Evolutionary conservation across 2,329 filamentous ascomycete species (phyloP), one percentile per base, ranked within the genome.

Genomic region (Curvularia hawaiiensis): DNA sequence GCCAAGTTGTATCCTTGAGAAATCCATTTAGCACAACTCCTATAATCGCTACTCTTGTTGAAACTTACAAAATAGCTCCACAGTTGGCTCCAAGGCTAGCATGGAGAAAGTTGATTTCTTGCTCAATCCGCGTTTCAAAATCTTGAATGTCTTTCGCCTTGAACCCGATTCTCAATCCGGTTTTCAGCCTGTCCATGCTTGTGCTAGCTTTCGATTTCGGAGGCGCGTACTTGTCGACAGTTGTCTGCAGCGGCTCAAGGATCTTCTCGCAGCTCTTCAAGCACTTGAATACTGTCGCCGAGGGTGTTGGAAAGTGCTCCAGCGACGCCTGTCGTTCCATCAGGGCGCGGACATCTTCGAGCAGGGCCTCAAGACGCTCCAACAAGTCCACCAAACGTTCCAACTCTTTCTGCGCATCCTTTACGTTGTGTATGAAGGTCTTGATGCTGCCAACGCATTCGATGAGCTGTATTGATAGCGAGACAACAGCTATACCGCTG

Each of bases 401-500:
- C 16, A 65, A 38, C 46, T 67, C 61, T 49, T 61, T 58, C 6
- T 58, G 50, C 7, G 63, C 61, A 16, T 57, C 58, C 44, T 61
- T 65, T 2, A 59, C 54, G 6, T 60, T 47, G 10, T 40, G 33
- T 6, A 62, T 40, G 20, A 61, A 63, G 4, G 52, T 45, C 24
- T 53, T 49, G 44, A 63, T 62, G 5, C 16, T 56, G 9, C 22
- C 28, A 4, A 64, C 41, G 5, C 59, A 55, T 2, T 64, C 28
- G 4, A 66, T 33, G n/a, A 65, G 62, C 33, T 66, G 63, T 26
- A 66, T 28, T 0, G 59, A 52, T 1, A 66, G 46, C 4, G 63
- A 66, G 10, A 52, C 52, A 20, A 63, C 60, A 39, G 64, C 59
- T 28, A 64, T 62, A 54, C 59, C 59, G 33, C 63, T 63, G 16